phyloP scores from a whole-genome alignment of 352 stramenopile genomes.

The Phytophthora ohioensis region DNA sequence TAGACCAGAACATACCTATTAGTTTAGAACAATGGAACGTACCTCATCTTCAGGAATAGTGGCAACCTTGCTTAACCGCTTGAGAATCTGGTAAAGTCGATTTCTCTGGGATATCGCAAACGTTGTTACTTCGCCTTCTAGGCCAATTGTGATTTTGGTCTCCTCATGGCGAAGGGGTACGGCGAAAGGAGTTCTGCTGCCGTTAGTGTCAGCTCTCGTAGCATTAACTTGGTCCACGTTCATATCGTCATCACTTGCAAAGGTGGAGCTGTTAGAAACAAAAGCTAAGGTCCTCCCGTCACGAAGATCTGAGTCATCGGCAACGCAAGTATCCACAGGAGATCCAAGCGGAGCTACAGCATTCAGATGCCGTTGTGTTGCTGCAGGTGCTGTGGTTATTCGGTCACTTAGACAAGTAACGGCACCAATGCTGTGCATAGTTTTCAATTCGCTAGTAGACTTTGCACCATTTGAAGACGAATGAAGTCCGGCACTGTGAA shows the following conservation, averaged over 20 bases:
- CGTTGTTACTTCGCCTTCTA: constrained; percentile 40
- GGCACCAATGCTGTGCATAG: constrained; percentile 2
- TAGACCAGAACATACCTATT: neutral
- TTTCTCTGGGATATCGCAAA: constrained; percentile 64
- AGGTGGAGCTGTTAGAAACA: constrained; percentile 6
- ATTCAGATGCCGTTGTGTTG: constrained; percentile 15
- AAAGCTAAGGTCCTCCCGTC: constrained; percentile 18
- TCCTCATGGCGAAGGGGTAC: constrained; percentile 46
- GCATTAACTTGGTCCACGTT: neutral
- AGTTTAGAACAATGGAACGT: constrained; percentile 1
- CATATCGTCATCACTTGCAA: neutral
- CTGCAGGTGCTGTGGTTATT: constrained; percentile 32
- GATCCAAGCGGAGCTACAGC: constrained; percentile 1
- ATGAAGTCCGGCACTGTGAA: constrained; percentile 15
- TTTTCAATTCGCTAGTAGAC: constrained; percentile 33
- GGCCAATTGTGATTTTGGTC: constrained; percentile 65
- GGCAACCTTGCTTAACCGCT: constrained; percentile 58
- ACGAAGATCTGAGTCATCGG: neutral
- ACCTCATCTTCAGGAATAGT: constrained; percentile 69
- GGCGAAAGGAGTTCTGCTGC: neutral
- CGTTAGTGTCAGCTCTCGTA: neutral
- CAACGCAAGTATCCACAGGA: neutral
- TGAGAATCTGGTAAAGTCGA: constrained; percentile 73
- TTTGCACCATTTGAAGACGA: constrained; percentile 12
- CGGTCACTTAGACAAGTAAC: constrained; percentile 10